Conservation (phyloP, 495 filamentous ascomycete genomes). For the Terfezia claveryi region DNA sequence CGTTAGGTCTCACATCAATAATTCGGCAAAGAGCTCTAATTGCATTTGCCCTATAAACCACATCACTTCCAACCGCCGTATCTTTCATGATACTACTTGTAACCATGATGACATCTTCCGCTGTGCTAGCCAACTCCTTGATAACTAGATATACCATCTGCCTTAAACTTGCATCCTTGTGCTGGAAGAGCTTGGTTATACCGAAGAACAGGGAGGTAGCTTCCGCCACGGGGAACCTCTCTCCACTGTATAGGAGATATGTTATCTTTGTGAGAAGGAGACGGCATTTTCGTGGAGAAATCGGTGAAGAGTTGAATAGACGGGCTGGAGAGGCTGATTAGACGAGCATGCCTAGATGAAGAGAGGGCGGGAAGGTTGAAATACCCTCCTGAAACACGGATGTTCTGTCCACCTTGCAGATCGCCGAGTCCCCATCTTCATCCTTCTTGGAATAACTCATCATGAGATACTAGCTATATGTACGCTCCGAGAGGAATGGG, state of each 20-base stretch:
- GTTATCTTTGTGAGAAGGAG: slow-evolving; percentile 94
- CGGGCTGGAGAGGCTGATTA: slow-evolving; percentile 37
- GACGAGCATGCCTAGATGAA: slow-evolving; percentile 1
- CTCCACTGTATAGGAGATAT: slow-evolving; percentile 86
- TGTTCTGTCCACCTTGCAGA: slow-evolving; percentile 92
- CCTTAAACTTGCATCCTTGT: slow-evolving; percentile 90
- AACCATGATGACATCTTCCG: slow-evolving; percentile 98
- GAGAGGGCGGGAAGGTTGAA: neutral
- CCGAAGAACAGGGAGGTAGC: slow-evolving; percentile 97
- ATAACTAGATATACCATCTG: slow-evolving; percentile 98
- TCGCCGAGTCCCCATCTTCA: slow-evolving; percentile 78
- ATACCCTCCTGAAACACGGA: slow-evolving; percentile 97
- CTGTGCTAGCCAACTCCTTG: slow-evolving; percentile 89
- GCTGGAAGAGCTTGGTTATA: slow-evolving; percentile 98
- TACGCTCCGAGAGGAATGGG: neutral
- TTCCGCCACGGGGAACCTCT: slow-evolving; percentile 90
- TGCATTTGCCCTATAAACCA: slow-evolving; percentile 88
- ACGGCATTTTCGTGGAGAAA: slow-evolving; percentile 83
- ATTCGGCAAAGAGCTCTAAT: slow-evolving; percentile 91
- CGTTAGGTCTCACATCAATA: slow-evolving; percentile 46
- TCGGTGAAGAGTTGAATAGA: slow-evolving; percentile 90
- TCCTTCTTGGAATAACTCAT: slow-evolving; percentile 99
- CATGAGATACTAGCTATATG: neutral
- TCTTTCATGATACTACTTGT: slow-evolving; percentile 99
- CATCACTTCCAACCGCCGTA: slow-evolving; percentile 71